Percentiles rank a stretch among this genome's conserved stretches.
Conservation (phyloP, 2,329 filamentous ascomycete genomes). For the Hypoxylon sp. region DNA sequence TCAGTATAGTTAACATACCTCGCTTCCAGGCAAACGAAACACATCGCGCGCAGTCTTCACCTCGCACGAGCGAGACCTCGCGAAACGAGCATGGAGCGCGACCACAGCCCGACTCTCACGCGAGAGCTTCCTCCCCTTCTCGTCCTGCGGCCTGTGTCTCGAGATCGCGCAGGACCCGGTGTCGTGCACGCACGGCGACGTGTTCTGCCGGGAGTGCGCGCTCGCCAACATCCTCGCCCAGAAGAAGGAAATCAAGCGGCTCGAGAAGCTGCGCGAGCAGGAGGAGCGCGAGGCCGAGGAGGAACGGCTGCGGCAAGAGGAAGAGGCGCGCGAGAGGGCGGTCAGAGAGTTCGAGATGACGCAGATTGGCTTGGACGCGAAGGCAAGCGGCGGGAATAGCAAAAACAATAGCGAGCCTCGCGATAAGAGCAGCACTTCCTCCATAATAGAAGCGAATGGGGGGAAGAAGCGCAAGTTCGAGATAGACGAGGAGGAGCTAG, state of each 20-base stretch:
- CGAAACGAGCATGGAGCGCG: slow-evolving; percentile 85
- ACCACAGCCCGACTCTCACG: slow-evolving; percentile 87
- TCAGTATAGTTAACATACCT: slow-evolving; percentile 32
- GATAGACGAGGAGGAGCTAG: slow-evolving; percentile 82
- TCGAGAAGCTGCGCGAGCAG: slow-evolving; percentile 75
- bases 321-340: slow-evolving; percentile 78
- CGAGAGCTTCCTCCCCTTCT: slow-evolving; percentile 93
- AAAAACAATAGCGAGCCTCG: slow-evolving; percentile 56
- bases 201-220: slow-evolving; percentile 97
- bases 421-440: neutral
- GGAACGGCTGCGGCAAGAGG: slow-evolving; percentile 72
- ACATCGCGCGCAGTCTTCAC: slow-evolving; percentile 95
- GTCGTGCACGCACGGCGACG: slow-evolving; percentile 84
- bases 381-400: slow-evolving; percentile 46
- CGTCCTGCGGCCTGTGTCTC: slow-evolving; percentile 89
- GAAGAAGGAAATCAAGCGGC: slow-evolving; percentile 88
- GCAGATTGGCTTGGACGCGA: slow-evolving; percentile 76
- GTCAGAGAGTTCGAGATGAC: slow-evolving; percentile 87
- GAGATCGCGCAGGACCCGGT: slow-evolving; percentile 86
- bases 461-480: slow-evolving; percentile 79
- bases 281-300: slow-evolving; percentile 78
- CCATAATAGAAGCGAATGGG: slow-evolving; percentile 2
- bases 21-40: slow-evolving; percentile 79
- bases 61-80: slow-evolving; percentile 86
- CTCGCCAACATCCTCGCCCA: slow-evolving; percentile 92